Conservation (phyloP, 148 eudicot genomes). For the Camellia lanceoleosa region DNA sequence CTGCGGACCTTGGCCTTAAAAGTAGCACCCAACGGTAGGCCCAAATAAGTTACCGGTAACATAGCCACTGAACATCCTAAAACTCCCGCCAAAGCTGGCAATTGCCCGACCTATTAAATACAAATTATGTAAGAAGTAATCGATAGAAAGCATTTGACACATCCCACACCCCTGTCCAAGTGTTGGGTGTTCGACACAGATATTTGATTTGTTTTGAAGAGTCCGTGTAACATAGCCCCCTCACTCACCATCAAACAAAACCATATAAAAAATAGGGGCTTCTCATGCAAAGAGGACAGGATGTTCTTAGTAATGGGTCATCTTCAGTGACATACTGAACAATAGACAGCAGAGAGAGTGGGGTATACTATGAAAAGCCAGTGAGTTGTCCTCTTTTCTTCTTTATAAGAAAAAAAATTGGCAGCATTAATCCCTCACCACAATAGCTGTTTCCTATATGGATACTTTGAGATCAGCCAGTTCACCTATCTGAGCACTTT, state of each 20-base stretch:
- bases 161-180: too few relatives aligned
- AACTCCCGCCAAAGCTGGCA: too few relatives aligned
- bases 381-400: slow-evolving; percentile 29
- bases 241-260: neutral
- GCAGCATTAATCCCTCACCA: slow-evolving; percentile 15
- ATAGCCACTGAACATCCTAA: too few relatives aligned
- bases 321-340: slow-evolving; percentile 17
- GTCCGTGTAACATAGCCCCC: too few relatives aligned
- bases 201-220: too few relatives aligned
- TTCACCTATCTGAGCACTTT: slow-evolving; percentile 11
- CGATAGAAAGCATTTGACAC: too few relatives aligned
- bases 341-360: slow-evolving; percentile 29
- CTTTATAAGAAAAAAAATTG: slow-evolving; percentile 2
- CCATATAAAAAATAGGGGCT: neutral
- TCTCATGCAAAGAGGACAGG: slow-evolving; percentile 11
- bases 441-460: slow-evolving; percentile 22
- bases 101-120: too few relatives aligned
- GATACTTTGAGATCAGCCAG: slow-evolving; percentile 20
- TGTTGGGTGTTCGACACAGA: too few relatives aligned
- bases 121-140: too few relatives aligned
- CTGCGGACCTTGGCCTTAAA: too few relatives aligned
- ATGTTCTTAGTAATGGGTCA: slow-evolving; percentile 17
- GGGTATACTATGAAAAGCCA: slow-evolving; percentile 32
- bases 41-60: too few relatives aligned
- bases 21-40: too few relatives aligned